phyloP scores from a whole-genome alignment of 2,329 filamentous ascomycete genomes.

The Phialophora verrucosa region DNA sequence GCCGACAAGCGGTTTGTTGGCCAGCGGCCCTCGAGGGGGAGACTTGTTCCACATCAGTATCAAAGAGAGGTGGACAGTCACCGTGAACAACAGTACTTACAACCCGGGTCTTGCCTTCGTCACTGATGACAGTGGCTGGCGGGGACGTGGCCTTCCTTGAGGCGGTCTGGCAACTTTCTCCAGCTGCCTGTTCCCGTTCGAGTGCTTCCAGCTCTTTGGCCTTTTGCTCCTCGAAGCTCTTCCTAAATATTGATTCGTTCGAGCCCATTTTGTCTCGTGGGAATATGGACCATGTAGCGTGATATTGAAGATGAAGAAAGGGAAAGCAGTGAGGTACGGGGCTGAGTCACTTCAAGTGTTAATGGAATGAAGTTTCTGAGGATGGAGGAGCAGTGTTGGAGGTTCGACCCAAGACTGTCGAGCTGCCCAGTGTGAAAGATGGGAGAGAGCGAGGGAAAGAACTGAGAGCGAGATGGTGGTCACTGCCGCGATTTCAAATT shows the following conservation, averaged over 20 bases:
- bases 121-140: constrained; percentile 3
- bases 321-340: not conserved
- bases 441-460: not conserved
- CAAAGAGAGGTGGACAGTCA: not conserved
- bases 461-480: not conserved
- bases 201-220: not conserved
- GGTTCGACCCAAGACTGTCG: not conserved
- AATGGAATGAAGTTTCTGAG: not conserved
- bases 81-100: not conserved
- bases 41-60: not conserved
- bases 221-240: not conserved
- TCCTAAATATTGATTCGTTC: not conserved
- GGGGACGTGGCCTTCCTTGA: not conserved
- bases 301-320: not conserved
- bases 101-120: not conserved
- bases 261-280: not conserved
- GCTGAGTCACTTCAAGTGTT: not conserved
- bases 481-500: not conserved
- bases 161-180: not conserved
- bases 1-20: not conserved
- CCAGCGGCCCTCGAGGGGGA: not conserved
- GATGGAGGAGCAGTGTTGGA: constrained; percentile 1
- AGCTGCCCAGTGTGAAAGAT: not conserved
- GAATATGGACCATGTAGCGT: not conserved
- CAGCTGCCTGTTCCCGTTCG: not conserved